Conservation (phyloP, 305 asterid species). For the Solanum hybrid region DNA sequence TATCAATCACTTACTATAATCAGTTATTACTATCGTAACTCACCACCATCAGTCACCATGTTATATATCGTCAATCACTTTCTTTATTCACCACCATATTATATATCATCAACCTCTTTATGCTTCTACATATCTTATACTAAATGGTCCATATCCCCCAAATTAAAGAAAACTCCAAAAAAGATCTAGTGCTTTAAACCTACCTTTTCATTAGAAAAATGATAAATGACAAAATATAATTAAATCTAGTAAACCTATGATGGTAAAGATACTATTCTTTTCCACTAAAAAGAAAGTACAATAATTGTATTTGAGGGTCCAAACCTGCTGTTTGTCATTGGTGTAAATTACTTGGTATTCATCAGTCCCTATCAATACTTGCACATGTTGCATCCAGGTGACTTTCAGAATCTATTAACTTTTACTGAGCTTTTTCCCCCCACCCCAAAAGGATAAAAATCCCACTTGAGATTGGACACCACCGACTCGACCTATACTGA, state of each 20-base stretch:
- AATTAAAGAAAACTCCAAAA: background rate
- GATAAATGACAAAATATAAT: background rate
- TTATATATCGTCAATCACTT: background rate
- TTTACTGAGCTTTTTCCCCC: background rate
- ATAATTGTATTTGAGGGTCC: background rate
- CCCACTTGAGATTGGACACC: background rate
- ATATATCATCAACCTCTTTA: background rate
- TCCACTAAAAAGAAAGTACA: background rate
- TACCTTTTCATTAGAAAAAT: background rate
- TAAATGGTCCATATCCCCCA: background rate
- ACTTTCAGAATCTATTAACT: background rate
- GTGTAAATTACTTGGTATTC: background rate
- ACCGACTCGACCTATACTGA: background rate
- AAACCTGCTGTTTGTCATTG: background rate
- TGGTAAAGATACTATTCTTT: background rate
- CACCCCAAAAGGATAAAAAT: background rate
- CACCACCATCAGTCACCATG: background rate
- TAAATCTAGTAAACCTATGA: background rate
- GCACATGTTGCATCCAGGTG: background rate
- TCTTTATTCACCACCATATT: background rate
- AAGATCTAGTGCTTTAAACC: background rate
- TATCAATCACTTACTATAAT: background rate
- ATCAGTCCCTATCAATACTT: background rate
- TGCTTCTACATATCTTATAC: background rate
- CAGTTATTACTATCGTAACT: background rate